Evolutionary conservation across 805 yeast genomes (phyloP).

Genomic region (Candida xyloterini): DNA sequence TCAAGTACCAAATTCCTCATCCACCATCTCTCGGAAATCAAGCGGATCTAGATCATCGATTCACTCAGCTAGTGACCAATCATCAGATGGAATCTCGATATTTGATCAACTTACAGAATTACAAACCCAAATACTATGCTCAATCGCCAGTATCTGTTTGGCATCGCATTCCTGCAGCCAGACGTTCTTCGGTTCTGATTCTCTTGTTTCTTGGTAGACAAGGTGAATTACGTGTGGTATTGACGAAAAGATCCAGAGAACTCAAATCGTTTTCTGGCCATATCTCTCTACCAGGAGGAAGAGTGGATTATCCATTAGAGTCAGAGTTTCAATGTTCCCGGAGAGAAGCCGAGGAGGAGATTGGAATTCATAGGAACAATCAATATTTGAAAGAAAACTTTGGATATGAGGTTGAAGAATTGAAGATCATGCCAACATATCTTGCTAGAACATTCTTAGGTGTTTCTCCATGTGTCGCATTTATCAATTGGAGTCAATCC

Average conservation of each 20-base stretch:
- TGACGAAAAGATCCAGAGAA: conserved; percentile 72
- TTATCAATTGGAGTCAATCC: conserved; percentile 43
- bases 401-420: conserved; percentile 58
- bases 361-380: conserved; percentile 62
- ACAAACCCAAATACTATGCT: conserved; percentile 34
- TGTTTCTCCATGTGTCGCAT: conserved; percentile 78
- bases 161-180: conserved; percentile 58
- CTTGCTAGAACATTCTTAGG: conserved; percentile 77
- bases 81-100: conserved; percentile 35
- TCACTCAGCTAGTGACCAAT: conserved; percentile 15
- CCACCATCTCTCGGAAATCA: conserved; percentile 20
- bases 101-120: conserved; percentile 35
- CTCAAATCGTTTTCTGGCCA: conserved; percentile 82
- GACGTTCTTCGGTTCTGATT: conserved; percentile 80
- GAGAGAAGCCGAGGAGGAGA: conserved; percentile 85
- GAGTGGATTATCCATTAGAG: conserved; percentile 69
- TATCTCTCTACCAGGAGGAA: conserved; percentile 92
- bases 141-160: conserved; percentile 44
- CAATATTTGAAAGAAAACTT: conserved; percentile 38
- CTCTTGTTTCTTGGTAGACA: conserved; percentile 66
- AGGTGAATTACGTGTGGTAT: conserved; percentile 73
- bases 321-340: conserved; percentile 71
- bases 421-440: conserved; percentile 71
- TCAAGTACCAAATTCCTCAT: conserved; percentile 22
- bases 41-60: conserved; percentile 8